phyloP scores from a whole-genome alignment of 2,329 filamentous ascomycete species.

The Cordyceps javanica region DNA sequence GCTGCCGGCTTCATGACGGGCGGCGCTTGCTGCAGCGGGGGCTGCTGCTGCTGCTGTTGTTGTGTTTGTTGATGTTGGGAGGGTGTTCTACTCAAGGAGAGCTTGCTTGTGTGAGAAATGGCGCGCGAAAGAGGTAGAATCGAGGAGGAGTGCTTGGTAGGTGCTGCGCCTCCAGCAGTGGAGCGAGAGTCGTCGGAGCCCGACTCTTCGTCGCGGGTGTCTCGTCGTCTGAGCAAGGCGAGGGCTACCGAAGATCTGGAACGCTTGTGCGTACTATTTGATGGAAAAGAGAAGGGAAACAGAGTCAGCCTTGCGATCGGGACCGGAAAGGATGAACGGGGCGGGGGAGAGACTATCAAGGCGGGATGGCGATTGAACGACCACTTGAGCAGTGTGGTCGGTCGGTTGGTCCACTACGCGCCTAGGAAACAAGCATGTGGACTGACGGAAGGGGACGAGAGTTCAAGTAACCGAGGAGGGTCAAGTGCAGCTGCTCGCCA shows the following conservation, averaged over 20 bases:
- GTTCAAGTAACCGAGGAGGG: neutral
- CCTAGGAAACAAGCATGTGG: constrained; percentile 2
- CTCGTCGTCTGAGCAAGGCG: constrained; percentile 48
- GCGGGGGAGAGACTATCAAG: neutral
- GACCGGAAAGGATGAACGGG: neutral
- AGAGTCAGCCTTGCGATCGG: constrained; percentile 6
- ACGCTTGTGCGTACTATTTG: constrained; percentile 40
- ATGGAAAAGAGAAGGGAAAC: neutral
- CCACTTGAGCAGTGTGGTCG: neutral
- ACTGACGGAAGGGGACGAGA: neutral
- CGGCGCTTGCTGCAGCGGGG: constrained; percentile 26
- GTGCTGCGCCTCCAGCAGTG: constrained; percentile 28
- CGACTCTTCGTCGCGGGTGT: constrained; percentile 46
- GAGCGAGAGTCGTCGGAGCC: constrained; percentile 45
- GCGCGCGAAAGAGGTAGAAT: constrained; percentile 30
- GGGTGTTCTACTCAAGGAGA: constrained; percentile 40
- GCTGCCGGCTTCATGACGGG: constrained; percentile 14
- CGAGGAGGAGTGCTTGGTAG: constrained; percentile 26
- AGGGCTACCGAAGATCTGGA: constrained; percentile 48
- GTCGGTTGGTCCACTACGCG: constrained; percentile 6
- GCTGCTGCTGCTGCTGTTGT: constrained; percentile 24
- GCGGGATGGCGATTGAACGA: neutral
- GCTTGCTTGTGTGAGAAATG: constrained; percentile 37
- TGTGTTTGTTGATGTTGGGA: constrained; percentile 21
- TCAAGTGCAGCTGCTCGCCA: neutral